Evolutionary conservation across 1,284 basidiomycete genomes (phyloP).

Genomic region (Microbotryomycetes sp.): DNA sequence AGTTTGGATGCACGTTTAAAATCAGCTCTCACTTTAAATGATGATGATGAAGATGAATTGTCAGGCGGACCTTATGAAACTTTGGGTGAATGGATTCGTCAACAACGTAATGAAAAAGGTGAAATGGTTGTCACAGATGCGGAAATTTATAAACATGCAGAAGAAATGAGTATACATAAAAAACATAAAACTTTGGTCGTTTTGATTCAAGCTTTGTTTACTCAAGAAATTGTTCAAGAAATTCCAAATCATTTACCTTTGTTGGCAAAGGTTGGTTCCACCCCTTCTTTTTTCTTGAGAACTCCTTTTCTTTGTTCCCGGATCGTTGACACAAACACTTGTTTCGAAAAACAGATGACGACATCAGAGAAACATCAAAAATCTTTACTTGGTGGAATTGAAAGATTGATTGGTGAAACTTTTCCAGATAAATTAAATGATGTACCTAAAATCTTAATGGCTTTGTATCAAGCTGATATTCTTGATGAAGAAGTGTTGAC

Average conservation of each 20-base stretch:
- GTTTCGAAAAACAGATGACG: constrained; percentile 42
- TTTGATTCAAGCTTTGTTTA: constrained; percentile 81
- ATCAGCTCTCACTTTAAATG: constrained; percentile 49
- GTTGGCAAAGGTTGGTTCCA: constrained; percentile 62
- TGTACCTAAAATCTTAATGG: constrained; percentile 92
- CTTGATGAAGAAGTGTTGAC: constrained; percentile 85
- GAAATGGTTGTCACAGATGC: constrained; percentile 48
- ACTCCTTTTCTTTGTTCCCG: background rate
- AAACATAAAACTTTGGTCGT: constrained; percentile 90
- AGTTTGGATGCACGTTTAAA: constrained; percentile 62
- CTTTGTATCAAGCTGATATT: constrained; percentile 84
- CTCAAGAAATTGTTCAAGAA: constrained; percentile 65
- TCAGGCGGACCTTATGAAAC: constrained; percentile 76
- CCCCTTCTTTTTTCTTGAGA: background rate
- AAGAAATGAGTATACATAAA: constrained; percentile 87
- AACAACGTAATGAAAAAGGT: constrained; percentile 56
- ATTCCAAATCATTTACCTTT: constrained; percentile 67
- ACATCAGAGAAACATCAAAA: constrained; percentile 88
- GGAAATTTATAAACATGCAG: constrained; percentile 79
- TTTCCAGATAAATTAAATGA: constrained; percentile 57
- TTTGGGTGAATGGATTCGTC: constrained; percentile 80
- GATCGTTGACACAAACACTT: background rate
- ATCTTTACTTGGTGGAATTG: constrained; percentile 80
- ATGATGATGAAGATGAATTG: constrained; percentile 73
- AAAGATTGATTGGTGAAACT: constrained; percentile 67